These are phyloP conservation scores for Coniochaeta hoffmannii DNA, from an alignment of 2,329 filamentous ascomycete genomes.

Conservation along the genomic window DNA sequence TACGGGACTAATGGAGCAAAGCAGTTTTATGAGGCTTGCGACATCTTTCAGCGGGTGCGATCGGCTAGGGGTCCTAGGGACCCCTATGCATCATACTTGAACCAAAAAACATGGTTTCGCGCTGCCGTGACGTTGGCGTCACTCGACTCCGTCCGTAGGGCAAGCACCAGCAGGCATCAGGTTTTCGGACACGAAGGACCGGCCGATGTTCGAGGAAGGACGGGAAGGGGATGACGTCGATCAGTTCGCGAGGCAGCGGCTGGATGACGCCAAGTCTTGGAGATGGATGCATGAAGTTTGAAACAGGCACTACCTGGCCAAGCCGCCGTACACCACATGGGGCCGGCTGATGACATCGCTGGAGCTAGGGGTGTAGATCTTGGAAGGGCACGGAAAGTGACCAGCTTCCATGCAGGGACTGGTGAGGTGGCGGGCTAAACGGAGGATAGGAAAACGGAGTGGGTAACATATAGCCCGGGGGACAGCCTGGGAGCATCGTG, in stretches of 20 bases:
- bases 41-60: not conserved
- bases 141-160: not conserved
- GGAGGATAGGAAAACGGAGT: not conserved
- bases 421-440: not conserved
- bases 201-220: not conserved
- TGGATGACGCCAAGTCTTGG: not conserved
- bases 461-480: not conserved
- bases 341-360: not conserved
- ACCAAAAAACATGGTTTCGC: conserved; percentile 14
- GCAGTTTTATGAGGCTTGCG: conserved; percentile 2
- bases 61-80: conserved; percentile 7
- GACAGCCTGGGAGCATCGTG: not conserved
- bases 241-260: not conserved
- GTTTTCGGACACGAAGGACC: conserved; percentile 1
- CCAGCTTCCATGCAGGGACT: not conserved
- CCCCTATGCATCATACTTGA: conserved; percentile 15
- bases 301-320: not conserved
- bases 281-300: not conserved
- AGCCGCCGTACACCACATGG: not conserved
- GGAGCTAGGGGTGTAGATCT: not conserved
- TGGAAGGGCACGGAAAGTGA: not conserved
- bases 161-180: not conserved
- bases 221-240: conserved; percentile 1
- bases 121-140: not conserved
- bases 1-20: not conserved